Percentiles rank a stretch among this genome's conserved stretches.
Conservation (phyloP, 2,329 filamentous ascomycete genomes). For the Claviceps lovelessii region DNA sequence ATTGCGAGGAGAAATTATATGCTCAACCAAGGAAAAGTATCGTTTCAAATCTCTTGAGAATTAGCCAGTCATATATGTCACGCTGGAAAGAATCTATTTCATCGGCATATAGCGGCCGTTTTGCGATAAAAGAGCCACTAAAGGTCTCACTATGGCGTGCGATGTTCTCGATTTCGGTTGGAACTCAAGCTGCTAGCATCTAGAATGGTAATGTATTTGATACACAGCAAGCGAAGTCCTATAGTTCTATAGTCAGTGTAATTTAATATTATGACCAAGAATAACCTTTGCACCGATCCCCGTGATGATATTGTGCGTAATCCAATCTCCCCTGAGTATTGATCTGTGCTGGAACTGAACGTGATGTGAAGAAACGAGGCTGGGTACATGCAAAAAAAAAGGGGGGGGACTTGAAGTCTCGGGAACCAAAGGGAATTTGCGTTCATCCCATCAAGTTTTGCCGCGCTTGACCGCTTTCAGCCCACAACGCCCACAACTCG, state of each 20-base stretch:
- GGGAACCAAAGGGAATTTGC: background rate
- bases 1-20: background rate
- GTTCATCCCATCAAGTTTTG: slow-evolving; percentile 16
- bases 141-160: background rate
- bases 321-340: background rate
- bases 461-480: slow-evolving; percentile 22
- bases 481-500: slow-evolving; percentile 33
- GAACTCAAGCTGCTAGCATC: background rate
- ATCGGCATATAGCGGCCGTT: slow-evolving; percentile 1
- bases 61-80: background rate
- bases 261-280: background rate
- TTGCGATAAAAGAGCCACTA: background rate
- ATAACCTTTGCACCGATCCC: background rate
- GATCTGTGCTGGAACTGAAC: background rate
- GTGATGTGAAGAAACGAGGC: background rate
- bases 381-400: background rate
- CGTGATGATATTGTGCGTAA: background rate
- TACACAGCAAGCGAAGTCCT: background rate
- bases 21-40: background rate
- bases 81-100: background rate
- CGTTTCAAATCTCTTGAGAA: background rate
- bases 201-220: background rate
- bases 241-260: background rate
- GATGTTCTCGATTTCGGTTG: background rate
- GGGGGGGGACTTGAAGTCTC: background rate